A percentile compares a stretch with the other conserved stretches of the same genome.
Evolutionary conservation across 2,329 filamentous ascomycete genomes (phyloP).

Genomic region (Microdochium trichocladiopsis): DNA sequence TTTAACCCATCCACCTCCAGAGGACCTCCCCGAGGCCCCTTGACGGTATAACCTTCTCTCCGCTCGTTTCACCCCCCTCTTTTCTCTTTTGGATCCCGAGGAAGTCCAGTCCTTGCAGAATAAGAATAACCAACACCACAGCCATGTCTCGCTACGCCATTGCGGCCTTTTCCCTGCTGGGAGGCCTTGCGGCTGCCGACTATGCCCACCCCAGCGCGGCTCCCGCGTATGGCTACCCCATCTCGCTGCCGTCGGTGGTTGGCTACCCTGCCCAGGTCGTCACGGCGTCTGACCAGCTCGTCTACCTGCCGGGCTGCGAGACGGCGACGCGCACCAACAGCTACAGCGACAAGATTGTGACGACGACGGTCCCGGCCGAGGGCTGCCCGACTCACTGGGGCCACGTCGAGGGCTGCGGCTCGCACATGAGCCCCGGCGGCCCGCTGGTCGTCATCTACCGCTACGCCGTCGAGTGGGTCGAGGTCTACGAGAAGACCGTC

Average conservation of each 20-base stretch:
- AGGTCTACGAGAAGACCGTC: constrained; percentile 1
- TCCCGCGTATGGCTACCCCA: too few species aligned
- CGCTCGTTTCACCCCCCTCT: not conserved
- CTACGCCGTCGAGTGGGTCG: not conserved
- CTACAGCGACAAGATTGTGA: not conserved
- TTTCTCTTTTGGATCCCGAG: not conserved
- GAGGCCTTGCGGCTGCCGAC: not conserved
- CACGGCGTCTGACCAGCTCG: not conserved
- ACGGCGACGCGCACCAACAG: not conserved
- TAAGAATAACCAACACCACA: not conserved
- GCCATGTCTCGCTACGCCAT: not conserved
- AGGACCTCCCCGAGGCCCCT: not conserved
- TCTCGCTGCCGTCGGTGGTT: not conserved
- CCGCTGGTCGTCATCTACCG: not conserved
- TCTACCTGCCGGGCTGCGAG: not conserved
- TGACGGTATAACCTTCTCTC: not conserved
- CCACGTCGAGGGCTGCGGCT: not conserved
- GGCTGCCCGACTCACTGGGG: not conserved
- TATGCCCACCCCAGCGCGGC: too few species aligned
- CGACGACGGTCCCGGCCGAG: not conserved
- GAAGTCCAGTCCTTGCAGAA: not conserved
- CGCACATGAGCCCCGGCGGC: not conserved
- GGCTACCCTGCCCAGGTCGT: not conserved
- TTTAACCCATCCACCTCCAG: not conserved
- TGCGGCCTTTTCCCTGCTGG: not conserved